Base-by-base conservation (phyloP, 257 asterid species). In the Rehmannia glutinosa region DNA sequence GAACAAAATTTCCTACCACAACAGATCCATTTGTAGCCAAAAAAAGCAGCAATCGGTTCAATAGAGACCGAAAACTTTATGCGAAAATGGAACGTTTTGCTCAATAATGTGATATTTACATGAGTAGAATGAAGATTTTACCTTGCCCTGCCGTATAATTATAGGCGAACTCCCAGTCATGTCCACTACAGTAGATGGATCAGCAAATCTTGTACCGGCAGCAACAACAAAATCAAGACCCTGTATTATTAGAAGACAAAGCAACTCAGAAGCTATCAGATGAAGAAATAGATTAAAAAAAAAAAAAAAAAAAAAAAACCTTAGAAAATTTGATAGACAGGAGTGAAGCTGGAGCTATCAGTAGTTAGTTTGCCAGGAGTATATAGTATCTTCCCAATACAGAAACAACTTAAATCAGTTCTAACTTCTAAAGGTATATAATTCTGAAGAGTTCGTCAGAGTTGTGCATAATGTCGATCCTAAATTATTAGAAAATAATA, bases 141-240 rank as follows among this genome's bases (percentile, higher is more conserved):
- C 98, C 97, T 92, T 92, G 50, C 98, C 98, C 56, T 76, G 91
- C 30, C 96, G 77, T 77, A 86, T 16, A 32, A 92, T 71, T 59
- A 23, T 66, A 67, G 97, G 91, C 11, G 56, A 45, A 50, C 71
- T 75, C 68, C 84, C 87, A 57, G 98, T 90, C 97, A 92, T 90
- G 83, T 92, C 91, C 13, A 92, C 97, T 15, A 92, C 93, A 25
- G 97, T 92, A 1, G 98, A 92, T 2, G 98, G 97, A 68, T 90
- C 92, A 55, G 98, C 88, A 24, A 89, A 80, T 73, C 97, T 79
- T 58, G 77, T 68, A 57, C 93, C 97, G 59, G 97, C 93, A 77
- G 81, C 95, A 58, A 92, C 97, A 57, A 90, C 82, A 75, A 92
- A 92, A 75, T 92, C 97, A 70, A 92, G 97, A 53, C 97, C 98